Base-by-base conservation (phyloP, 306 rosid species). In the Fragaria nilgerrensis region DNA sequence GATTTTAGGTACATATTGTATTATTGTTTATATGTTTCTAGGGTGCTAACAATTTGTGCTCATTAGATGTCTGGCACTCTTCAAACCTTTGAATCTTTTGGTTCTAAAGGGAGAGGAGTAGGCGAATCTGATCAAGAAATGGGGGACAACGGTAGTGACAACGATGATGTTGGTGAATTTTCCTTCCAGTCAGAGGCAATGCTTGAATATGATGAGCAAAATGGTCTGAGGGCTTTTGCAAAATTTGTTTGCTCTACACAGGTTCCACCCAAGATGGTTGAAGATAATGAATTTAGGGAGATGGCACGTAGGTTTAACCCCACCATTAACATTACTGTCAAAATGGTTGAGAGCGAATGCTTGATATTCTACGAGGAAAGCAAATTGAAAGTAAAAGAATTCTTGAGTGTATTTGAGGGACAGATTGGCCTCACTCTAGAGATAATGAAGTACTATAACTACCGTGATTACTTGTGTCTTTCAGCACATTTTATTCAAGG, bases 401-500 rank as follows among this genome's bases (percentile, higher is more conserved):
- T 4, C 8, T 48, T 71, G 59, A 49, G 1, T 10, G 61, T 36
- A 7, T 61, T 61, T 20, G 71, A 78, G 9, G 81, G 81, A 20
- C 37, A 62, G 65, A 71, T 71, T 78, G 11, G 72, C 20, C 50
- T 71, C 58, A 61, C 59, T 12, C 34, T 43, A 4, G 75, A 77
- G 27, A 43, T 55, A 23, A 10, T 17, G 62, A 48, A 27, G 62
- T 13, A 29, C 19, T 7, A 32, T 48, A 32, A 50, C 34, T 32
- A 64, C 74, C n/a, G 39, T 44, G 74, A 61, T 10, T 71, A 58
- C 45, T 39, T 78, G 63, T 47, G 71, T 52, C 37, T 71, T n/a
- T 59, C 62, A 5, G 34, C 69, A 14, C 72, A 78, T 62, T 78
- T 71, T 39, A 78, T 78, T 71, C 66, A 45, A 47, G 65, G 72